Base-by-base conservation (phyloP, 75 land plant genomes). In the Cunninghamia lanceolata region DNA sequence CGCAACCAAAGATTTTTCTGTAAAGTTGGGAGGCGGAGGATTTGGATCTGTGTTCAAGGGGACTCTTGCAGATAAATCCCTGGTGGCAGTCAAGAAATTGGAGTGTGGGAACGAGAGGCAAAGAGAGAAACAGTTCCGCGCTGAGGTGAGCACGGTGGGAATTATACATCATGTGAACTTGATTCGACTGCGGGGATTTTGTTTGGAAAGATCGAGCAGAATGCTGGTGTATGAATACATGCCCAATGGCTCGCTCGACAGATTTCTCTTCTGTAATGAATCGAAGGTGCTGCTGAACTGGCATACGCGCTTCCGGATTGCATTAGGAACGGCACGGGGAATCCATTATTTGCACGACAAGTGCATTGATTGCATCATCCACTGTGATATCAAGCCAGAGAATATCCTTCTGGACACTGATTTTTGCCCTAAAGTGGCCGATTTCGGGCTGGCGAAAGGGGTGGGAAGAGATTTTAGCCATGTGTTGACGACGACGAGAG, bases 241-340 rank as follows among this genome's bases (percentile, higher is more conserved):
- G 13, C 91, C 91, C 21, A 93, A 93, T 82, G 82, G 80, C 70
- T 91, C 90, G 45, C 90, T 93, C 16, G 86, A 89, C 75, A 83
- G 85, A 39, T 3, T 88, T 28, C 87, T 89, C 5, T 84, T 84
- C 36, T 4, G 85, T 52, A 80, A 74, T 71, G 17, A n/a, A 21
- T 3, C 0, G 13, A 45, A 4, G 8, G 9, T 45, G 9, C 47
- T 9, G 9, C 9, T 45, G 47, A 9, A 45, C 47, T 45, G 47
- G 47, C 4, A 45, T 0, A 45, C 47, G 8, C 47, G 47, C 4
- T 45, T 45, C 9, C 4, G 47, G 40, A 90, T 90, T 6, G 86
- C 86, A 10, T 83, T 87, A 34, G 92, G 90, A 28, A 84, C 85
- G 15, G 92, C 92, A 25, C 75, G 87, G 52, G 92, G 90, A 32